A percentile compares a stretch with the other conserved stretches of the same genome.
phyloP scores from a whole-genome alignment of 768 basidiomycete species.

The Pholiota molesta region DNA sequence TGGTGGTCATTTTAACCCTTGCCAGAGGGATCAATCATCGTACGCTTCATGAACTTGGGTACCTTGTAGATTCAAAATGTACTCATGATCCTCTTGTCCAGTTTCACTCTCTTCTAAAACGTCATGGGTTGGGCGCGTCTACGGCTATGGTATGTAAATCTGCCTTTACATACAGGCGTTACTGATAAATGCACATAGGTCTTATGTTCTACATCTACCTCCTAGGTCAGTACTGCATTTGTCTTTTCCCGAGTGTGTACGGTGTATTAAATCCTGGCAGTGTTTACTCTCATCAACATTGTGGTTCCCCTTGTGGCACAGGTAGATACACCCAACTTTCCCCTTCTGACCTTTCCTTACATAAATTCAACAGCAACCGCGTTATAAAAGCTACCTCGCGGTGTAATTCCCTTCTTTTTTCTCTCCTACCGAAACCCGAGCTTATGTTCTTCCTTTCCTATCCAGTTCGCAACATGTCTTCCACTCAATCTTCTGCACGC shows the following conservation, averaged over 20 bases:
- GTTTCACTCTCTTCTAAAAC: background rate
- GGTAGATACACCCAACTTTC: background rate
- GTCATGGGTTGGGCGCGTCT: constrained; percentile 8
- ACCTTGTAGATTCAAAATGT: background rate
- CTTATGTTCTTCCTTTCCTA: background rate
- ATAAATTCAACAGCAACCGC: background rate
- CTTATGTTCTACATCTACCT: constrained; percentile 44
- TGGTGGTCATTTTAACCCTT: constrained; percentile 2
- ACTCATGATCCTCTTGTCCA: background rate
- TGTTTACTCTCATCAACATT: constrained; percentile 41
- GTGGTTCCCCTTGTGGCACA: constrained; percentile 36
- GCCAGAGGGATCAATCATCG: constrained; percentile 1
- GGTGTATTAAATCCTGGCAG: constrained; percentile 19
- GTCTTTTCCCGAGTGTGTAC: background rate
- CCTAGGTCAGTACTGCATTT: constrained; percentile 31
- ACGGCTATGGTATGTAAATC: constrained; percentile 1
- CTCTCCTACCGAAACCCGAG: background rate
- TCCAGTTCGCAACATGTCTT: constrained; percentile 43
- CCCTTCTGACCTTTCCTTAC: background rate
- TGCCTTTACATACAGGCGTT: background rate
- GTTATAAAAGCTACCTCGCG: constrained; percentile 8
- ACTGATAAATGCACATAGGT: constrained; percentile 25
- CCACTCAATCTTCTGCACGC: constrained; percentile 45
- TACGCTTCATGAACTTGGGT: background rate
- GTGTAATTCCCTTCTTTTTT: constrained; percentile 30